Conservation (phyloP, 257 asterid species). For the Nicotiana attenuata region DNA sequence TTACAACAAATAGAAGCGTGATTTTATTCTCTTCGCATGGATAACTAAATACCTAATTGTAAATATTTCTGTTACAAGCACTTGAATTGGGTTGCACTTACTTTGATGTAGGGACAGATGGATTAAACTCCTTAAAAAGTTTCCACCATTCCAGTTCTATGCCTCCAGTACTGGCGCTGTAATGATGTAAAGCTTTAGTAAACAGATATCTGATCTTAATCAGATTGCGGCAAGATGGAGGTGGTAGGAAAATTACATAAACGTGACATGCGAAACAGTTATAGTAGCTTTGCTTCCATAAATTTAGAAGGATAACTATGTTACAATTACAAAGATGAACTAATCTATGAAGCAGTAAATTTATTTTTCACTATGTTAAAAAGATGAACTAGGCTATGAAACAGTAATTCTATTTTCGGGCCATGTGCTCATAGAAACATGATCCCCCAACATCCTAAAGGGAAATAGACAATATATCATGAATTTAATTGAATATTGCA, state of each 20-base stretch:
- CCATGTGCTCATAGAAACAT: not conserved
- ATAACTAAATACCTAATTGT: not conserved
- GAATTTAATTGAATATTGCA: not conserved
- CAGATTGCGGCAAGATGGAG: not conserved
- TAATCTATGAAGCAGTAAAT: not conserved
- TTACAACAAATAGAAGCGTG: not conserved
- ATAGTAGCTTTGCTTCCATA: too few species aligned
- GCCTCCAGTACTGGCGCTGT: not conserved
- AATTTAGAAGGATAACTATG: not conserved
- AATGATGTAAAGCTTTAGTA: not conserved
- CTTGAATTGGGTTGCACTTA: not conserved
- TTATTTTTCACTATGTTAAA: not conserved
- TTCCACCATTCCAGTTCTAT: constrained; percentile 4
- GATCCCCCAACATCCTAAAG: not conserved
- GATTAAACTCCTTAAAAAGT: constrained; percentile 3
- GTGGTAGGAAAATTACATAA: too few species aligned
- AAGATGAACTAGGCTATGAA: not conserved
- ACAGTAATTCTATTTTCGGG: not conserved
- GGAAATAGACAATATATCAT: not conserved
- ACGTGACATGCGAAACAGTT: too few species aligned
- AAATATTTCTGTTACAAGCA: not conserved
- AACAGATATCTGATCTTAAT: not conserved
- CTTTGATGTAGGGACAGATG: not conserved
- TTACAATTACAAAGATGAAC: not conserved
- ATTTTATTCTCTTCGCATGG: not conserved